phyloP scores from a whole-genome alignment of 2,329 filamentous ascomycete genomes.

The Fulvia fulva region DNA sequence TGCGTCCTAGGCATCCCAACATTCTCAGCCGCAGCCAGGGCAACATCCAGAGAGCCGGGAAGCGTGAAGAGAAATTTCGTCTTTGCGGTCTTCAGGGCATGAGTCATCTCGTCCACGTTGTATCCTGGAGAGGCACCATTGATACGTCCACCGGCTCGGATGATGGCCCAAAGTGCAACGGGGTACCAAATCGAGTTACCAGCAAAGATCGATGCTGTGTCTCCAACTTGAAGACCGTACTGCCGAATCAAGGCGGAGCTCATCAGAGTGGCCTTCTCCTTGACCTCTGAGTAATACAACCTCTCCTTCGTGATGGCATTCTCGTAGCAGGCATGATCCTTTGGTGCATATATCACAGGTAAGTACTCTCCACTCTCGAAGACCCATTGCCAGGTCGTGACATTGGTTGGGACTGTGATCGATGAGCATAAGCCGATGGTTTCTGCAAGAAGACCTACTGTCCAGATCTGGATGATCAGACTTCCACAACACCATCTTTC shows the following conservation, averaged over 20 bases:
- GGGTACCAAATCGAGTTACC: slow-evolving; percentile 65
- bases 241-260: slow-evolving; percentile 56
- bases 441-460: slow-evolving; percentile 27
- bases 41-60: slow-evolving; percentile 50
- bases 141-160: slow-evolving; percentile 50
- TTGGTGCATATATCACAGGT: slow-evolving; percentile 37
- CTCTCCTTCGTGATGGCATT: slow-evolving; percentile 57
- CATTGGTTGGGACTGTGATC: slow-evolving; percentile 47
- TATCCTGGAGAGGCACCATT: slow-evolving; percentile 62
- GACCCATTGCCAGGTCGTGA: slow-evolving; percentile 59
- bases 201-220: slow-evolving; percentile 58
- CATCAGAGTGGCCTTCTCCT: slow-evolving; percentile 52
- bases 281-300: slow-evolving; percentile 54
- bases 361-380: slow-evolving; percentile 53
- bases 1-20: slow-evolving; percentile 49
- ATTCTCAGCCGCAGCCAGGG: slow-evolving; percentile 49
- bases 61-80: slow-evolving; percentile 56
- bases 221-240: slow-evolving; percentile 49
- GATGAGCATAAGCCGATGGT: background rate
- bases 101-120: slow-evolving; percentile 62
- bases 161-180: slow-evolving; percentile 55
- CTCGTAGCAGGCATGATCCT: slow-evolving; percentile 48
- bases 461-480: slow-evolving; percentile 43
- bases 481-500: slow-evolving; percentile 21
- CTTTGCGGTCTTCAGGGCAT: slow-evolving; percentile 55